Evolutionary conservation across 1,139 yeast species (phyloP).

Genomic region (Pichia sp.): DNA sequence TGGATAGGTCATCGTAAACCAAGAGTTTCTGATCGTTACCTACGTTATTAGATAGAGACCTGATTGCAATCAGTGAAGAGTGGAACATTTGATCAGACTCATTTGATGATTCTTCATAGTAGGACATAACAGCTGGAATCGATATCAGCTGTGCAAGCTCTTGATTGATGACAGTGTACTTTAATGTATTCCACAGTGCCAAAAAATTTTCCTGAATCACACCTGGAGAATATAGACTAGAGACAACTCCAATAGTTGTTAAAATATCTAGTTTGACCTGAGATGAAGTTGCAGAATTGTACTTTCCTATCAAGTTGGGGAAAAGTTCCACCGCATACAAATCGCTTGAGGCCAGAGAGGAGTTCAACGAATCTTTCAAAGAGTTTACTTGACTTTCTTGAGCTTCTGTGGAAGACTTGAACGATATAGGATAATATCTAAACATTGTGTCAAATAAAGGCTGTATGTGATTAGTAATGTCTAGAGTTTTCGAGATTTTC

Average conservation of each 20-base stretch:
- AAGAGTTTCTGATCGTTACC: constrained; percentile 28
- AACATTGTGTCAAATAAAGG: constrained; percentile 84
- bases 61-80: constrained; percentile 19
- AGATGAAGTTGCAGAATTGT: constrained; percentile 71
- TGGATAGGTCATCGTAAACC: constrained; percentile 51
- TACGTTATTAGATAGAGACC: constrained; percentile 3
- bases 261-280: constrained; percentile 74
- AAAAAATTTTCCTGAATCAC: constrained; percentile 59
- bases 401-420: constrained; percentile 92
- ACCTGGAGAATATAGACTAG: constrained; percentile 46
- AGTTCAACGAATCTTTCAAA: constrained; percentile 54
- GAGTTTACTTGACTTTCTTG: constrained; percentile 75
- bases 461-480: constrained; percentile 40
- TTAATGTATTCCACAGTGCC: constrained; percentile 81
- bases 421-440: constrained; percentile 95
- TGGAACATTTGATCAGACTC: constrained; percentile 16
- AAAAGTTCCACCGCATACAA: constrained; percentile 69
- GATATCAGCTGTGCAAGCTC: constrained; percentile 40
- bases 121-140: constrained; percentile 35
- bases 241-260: constrained; percentile 54
- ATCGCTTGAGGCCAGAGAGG: constrained; percentile 60
- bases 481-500: constrained; percentile 43
- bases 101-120: constrained; percentile 22
- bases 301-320: constrained; percentile 75
- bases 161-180: constrained; percentile 79